Conservation (phyloP, 441 rosid species). For the Macaranga tanarius region DNA sequence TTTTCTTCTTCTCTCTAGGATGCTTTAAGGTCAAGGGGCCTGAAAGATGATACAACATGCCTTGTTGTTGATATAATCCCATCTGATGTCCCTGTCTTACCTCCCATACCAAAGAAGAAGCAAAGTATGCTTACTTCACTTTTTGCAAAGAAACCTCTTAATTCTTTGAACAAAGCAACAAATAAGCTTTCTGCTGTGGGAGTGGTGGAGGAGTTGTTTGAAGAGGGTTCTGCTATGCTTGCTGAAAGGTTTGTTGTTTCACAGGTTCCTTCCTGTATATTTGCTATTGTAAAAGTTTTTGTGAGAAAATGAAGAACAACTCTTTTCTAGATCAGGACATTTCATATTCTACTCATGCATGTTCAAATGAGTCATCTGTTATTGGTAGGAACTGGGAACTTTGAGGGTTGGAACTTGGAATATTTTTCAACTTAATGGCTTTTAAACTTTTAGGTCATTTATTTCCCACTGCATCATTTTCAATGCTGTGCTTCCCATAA, state of each 20-base stretch:
- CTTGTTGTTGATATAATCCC: constrained; percentile 98
- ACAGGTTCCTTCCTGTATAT: not conserved
- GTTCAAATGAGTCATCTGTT: not conserved
- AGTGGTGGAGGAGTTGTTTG: constrained; percentile 95
- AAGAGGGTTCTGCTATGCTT: constrained; percentile 98
- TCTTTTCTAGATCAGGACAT: not conserved
- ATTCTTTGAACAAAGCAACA: constrained; percentile 48
- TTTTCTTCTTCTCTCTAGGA: constrained; percentile 47
- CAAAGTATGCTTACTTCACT: constrained; percentile 59
- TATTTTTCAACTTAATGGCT: not conserved
- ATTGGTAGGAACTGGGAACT: not conserved
- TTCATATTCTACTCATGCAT: not conserved
- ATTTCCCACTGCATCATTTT: too few species aligned
- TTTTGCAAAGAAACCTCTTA: constrained; percentile 57
- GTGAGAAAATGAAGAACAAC: not conserved
- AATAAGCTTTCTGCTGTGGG: constrained; percentile 93
- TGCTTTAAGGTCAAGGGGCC: constrained; percentile 93
- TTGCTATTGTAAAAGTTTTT: not conserved
- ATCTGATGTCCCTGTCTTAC: constrained; percentile 65
- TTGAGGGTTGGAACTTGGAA: not conserved
- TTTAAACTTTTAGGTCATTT: not conserved
- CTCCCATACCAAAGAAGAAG: constrained; percentile 68
- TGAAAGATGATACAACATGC: constrained; percentile 99
- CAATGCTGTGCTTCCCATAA: too few species aligned
- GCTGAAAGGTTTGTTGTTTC: constrained; percentile 68